These are phyloP conservation scores for Keqinozyma sinolaborantium DNA, from an alignment of 1,139 yeast species.

Conservation along the genomic window DNA sequence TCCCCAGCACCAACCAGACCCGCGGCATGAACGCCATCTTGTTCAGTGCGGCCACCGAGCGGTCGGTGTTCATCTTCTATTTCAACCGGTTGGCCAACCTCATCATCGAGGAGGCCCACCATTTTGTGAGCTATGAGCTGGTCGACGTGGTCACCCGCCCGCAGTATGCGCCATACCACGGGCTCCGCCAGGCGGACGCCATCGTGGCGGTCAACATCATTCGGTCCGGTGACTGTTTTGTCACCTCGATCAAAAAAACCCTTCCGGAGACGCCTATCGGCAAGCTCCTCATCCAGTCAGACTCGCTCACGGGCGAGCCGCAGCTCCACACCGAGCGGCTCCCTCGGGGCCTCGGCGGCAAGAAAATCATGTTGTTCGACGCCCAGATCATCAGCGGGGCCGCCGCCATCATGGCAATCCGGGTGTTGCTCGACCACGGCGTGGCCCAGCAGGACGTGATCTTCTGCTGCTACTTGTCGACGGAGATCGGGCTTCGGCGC, in stretches of 20 bases:
- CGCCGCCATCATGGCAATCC: conserved; percentile 91
- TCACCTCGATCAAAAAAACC: conserved; percentile 69
- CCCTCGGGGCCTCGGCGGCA: conserved; percentile 21
- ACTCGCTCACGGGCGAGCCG: conserved; percentile 88
- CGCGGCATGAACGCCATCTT: conserved; percentile 71
- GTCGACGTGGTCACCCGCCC: conserved; percentile 43
- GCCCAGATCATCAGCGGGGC: conserved; percentile 92
- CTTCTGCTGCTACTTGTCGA: conserved; percentile 69
- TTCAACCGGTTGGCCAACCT: conserved; percentile 77
- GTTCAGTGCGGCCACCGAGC: conserved; percentile 47
- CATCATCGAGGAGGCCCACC: conserved; percentile 65
- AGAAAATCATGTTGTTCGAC: conserved; percentile 68
- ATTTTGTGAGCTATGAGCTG: conserved; percentile 30
- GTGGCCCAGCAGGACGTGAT: conserved; percentile 62
- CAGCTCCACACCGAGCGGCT: conserved; percentile 76
- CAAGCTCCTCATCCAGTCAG: conserved; percentile 82
- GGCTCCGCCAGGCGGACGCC: conserved; percentile 42
- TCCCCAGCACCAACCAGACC: conserved; percentile 66
- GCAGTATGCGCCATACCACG: conserved; percentile 21
- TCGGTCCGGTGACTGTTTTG: conserved; percentile 91
- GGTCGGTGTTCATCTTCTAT: conserved; percentile 81
- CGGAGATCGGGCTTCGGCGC: conserved; percentile 78
- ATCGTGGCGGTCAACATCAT: conserved; percentile 75
- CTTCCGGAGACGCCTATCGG: conserved; percentile 80
- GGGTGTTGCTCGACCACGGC: conserved; percentile 80